Percentiles rank a stretch among this genome's conserved stretches.
Evolutionary conservation across 2,329 filamentous ascomycete species (phyloP).

Genomic region (Macrophomina tecta): DNA sequence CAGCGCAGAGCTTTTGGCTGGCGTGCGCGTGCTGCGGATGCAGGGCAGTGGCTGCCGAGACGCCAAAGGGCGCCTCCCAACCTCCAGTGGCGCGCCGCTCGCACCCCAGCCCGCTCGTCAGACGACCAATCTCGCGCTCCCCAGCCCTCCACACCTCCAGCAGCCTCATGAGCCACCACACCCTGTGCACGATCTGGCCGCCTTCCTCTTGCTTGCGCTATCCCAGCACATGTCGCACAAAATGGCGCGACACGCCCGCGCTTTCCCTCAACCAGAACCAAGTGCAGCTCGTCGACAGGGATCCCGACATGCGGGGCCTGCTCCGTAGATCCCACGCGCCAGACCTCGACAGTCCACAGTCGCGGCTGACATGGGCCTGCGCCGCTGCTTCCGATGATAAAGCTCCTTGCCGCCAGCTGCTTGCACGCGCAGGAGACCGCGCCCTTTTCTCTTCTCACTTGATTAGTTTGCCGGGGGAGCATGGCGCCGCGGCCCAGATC

Average conservation of each 20-base stretch:
- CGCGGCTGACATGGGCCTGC: neutral
- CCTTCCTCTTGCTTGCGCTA: neutral
- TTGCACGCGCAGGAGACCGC: neutral
- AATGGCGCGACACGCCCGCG: neutral
- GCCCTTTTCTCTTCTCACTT: no score
- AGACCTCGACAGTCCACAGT: neutral
- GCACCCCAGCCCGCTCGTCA: neutral
- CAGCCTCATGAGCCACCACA: neutral
- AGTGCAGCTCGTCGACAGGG: slow-evolving; percentile 5
- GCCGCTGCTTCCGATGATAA: neutral
- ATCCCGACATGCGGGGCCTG: slow-evolving; percentile 12
- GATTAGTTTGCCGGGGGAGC: neutral
- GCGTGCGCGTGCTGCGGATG: neutral
- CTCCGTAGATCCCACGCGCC: slow-evolving; percentile 3
- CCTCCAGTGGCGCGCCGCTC: neutral
- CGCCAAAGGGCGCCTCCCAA: neutral
- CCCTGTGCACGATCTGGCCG: neutral
- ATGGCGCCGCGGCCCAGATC: slow-evolving; percentile 20
- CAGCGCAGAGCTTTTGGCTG: neutral
- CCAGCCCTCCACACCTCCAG: neutral
- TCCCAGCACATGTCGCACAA: neutral
- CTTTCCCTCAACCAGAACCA: neutral
- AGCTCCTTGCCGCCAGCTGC: neutral
- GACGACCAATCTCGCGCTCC: neutral
- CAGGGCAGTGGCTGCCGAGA: neutral